A percentile compares a stretch with the other conserved stretches of the same genome.
Evolutionary conservation across 768 basidiomycete genomes (phyloP).

Genomic region (Leccinum imitatum): DNA sequence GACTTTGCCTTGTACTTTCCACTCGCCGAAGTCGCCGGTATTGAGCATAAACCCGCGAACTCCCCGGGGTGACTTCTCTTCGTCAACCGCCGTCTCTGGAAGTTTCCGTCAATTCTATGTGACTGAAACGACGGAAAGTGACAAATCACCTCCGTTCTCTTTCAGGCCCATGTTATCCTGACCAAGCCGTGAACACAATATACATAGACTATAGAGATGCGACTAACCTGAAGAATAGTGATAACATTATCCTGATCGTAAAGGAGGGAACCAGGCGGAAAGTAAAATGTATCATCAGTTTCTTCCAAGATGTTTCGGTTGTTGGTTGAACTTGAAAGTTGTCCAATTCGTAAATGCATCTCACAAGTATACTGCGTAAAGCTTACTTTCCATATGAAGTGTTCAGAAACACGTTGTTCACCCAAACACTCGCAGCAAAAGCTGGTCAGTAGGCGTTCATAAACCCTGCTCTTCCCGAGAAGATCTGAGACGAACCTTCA

Average conservation of each 20-base stretch:
- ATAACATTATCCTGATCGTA: slow-evolving; percentile 67
- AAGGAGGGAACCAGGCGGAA: slow-evolving; percentile 55
- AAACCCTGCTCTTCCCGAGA: neutral
- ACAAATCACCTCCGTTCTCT: slow-evolving; percentile 48
- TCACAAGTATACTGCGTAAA: slow-evolving; percentile 2
- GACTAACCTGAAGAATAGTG: slow-evolving; percentile 68
- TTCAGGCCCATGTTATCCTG: slow-evolving; percentile 83
- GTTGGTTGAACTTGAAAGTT: slow-evolving; percentile 53
- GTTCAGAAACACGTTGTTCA: slow-evolving; percentile 68
- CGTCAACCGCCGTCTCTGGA: slow-evolving; percentile 43
- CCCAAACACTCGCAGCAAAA: slow-evolving; percentile 82
- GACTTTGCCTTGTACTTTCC: slow-evolving; percentile 76
- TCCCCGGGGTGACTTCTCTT: slow-evolving; percentile 73
- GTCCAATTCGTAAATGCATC: neutral
- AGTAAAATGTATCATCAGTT: slow-evolving; percentile 63
- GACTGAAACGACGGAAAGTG: neutral
- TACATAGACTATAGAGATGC: neutral
- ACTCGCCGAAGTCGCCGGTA: slow-evolving; percentile 54
- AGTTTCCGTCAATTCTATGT: slow-evolving; percentile 4
- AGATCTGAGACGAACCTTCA: slow-evolving; percentile 45
- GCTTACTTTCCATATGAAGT: slow-evolving; percentile 76
- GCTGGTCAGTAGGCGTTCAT: slow-evolving; percentile 33
- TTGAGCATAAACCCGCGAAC: slow-evolving; percentile 75
- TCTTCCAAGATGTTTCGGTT: slow-evolving; percentile 60
- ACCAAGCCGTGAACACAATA: slow-evolving; percentile 4